These are phyloP conservation scores for Pythium sukuiense DNA, from an alignment of 352 stramenopile species.

Conservation along the genomic window DNA sequence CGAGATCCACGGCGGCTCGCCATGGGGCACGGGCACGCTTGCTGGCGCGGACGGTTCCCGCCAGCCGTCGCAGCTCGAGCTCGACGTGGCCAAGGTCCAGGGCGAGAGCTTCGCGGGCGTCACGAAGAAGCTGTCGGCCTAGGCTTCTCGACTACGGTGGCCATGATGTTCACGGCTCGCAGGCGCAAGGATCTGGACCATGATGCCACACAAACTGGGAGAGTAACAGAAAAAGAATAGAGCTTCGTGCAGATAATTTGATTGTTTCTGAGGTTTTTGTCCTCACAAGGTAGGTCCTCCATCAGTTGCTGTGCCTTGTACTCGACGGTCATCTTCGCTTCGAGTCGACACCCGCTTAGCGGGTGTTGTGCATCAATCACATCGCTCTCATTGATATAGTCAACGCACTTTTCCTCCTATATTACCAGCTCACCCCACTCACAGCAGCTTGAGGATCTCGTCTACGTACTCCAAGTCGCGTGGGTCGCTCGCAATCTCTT, in stretches of 20 bases:
- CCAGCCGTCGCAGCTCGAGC: constrained; percentile 78
- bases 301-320: too few relatives aligned
- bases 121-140: constrained; percentile 80
- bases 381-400: too few relatives aligned
- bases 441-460: constrained; percentile 11
- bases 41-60: constrained; percentile 80
- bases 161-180: too few relatives aligned
- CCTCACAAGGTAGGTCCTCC: too few relatives aligned
- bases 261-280: too few relatives aligned
- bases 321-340: too few relatives aligned
- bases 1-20: constrained; percentile 74
- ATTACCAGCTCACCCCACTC: not conserved
- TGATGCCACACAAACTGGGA: too few relatives aligned
- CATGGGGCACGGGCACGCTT: constrained; percentile 86
- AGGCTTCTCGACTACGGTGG: constrained; percentile 17
- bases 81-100: constrained; percentile 74
- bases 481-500: constrained; percentile 18
- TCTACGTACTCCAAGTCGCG: constrained; percentile 16
- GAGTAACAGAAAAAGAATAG: too few relatives aligned
- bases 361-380: too few relatives aligned
- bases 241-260: too few relatives aligned
- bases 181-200: too few relatives aligned
- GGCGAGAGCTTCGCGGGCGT: constrained; percentile 82
- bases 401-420: not conserved
- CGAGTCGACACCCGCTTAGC: too few relatives aligned